Conservation (phyloP, 1,139 yeast genomes). For the Saccharomyces uvarum region DNA sequence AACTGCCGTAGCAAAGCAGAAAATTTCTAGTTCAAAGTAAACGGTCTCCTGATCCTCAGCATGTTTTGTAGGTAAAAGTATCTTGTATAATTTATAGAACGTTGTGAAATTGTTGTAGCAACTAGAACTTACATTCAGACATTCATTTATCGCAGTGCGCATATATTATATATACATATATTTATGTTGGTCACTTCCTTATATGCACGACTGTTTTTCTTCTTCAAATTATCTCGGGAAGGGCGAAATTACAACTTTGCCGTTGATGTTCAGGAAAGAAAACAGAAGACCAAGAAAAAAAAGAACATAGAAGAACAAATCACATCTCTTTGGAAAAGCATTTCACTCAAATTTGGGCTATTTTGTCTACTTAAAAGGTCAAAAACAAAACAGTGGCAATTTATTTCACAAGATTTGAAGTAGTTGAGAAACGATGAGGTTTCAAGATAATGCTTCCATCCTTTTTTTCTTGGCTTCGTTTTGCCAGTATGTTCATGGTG, state of each 20-base stretch:
- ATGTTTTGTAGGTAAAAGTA: background rate
- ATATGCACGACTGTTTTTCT: background rate
- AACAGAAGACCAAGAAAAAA: background rate
- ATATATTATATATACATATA: background rate
- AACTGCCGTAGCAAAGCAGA: slow-evolving; percentile 16
- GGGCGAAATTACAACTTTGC: background rate
- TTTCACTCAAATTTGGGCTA: background rate
- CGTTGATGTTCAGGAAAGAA: background rate
- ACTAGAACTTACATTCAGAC: background rate
- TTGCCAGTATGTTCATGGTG: slow-evolving; percentile 1
- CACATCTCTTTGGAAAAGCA: background rate
- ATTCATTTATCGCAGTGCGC: background rate
- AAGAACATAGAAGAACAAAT: background rate
- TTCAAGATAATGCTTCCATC: background rate
- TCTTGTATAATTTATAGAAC: background rate
- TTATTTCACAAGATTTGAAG: background rate
- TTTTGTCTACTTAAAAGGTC: background rate
- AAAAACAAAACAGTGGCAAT: background rate
- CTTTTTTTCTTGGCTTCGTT: background rate
- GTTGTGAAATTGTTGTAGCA: background rate
- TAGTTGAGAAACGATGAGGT: background rate
- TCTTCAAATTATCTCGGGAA: background rate
- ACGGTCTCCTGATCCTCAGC: too few relatives aligned
- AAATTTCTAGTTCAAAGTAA: background rate
- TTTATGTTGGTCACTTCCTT: background rate